Evolutionary conservation across 1,284 basidiomycete species (phyloP).

Genomic region (Ustilago tritici): DNA sequence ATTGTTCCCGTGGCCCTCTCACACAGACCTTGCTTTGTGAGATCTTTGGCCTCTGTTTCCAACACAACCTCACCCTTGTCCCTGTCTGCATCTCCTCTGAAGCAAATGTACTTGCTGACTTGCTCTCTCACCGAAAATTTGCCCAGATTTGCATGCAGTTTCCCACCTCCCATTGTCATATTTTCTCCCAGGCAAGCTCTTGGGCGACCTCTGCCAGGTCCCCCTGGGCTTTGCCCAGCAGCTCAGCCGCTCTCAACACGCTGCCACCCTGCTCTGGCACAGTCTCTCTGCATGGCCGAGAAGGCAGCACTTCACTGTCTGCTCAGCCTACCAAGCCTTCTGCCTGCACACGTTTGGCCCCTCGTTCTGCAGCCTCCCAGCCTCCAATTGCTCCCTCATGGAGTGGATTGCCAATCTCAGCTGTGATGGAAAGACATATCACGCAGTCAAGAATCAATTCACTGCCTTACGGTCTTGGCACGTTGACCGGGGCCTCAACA

Average conservation of each 20-base stretch:
- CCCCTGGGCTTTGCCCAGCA: not conserved
- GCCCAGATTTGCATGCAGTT: not conserved
- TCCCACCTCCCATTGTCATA: not conserved
- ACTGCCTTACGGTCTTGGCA: not conserved
- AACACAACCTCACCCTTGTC: not conserved
- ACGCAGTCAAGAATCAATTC: not conserved
- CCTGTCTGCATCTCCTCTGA: not conserved
- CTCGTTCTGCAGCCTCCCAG: not conserved
- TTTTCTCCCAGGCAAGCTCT: not conserved
- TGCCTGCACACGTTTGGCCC: not conserved
- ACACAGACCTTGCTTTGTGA: not conserved
- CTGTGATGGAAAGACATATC: not conserved
- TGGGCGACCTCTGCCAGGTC: not conserved
- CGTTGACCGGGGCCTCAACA: not conserved
- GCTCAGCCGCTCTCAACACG: not conserved
- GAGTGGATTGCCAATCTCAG: not conserved
- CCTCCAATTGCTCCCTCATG: not conserved
- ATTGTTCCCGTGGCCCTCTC: not conserved
- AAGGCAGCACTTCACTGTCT: not conserved
- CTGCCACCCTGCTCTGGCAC: slow-evolving; percentile 1
- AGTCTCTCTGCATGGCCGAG: not conserved
- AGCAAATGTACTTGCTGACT: not conserved
- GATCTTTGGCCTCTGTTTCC: slow-evolving; percentile 6
- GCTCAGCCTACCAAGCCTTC: slow-evolving; percentile 1
- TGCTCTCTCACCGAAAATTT: not conserved